phyloP scores from a whole-genome alignment of 495 filamentous ascomycete genomes.

The Penicillium steckii region DNA sequence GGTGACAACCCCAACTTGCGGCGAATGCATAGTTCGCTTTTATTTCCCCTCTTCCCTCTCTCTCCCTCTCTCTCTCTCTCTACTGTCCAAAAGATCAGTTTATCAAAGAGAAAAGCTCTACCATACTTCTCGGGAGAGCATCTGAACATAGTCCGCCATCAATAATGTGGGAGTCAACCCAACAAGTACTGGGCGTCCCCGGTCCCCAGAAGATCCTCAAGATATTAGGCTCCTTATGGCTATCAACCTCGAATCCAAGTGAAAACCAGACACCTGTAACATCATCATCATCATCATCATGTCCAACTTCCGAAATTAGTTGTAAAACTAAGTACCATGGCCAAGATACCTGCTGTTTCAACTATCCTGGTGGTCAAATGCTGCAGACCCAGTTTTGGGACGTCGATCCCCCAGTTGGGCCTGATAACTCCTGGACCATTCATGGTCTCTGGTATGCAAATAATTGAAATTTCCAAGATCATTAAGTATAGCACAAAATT shows the following conservation, averaged over 20 bases:
- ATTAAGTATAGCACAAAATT: background rate
- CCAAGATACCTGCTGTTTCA: slow-evolving; percentile 76
- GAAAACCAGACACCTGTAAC: slow-evolving; percentile 9
- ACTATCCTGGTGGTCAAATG: slow-evolving; percentile 74
- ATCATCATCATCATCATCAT: too few species aligned
- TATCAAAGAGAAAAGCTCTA: background rate
- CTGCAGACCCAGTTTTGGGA: slow-evolving; percentile 92
- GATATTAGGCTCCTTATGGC: slow-evolving; percentile 34
- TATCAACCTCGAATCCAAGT: slow-evolving; percentile 20
- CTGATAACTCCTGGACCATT: slow-evolving; percentile 77
- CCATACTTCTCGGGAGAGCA: background rate
- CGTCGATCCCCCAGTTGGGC: slow-evolving; percentile 63
- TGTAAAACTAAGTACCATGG: slow-evolving; percentile 56
- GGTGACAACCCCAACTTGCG: slow-evolving; percentile 2
- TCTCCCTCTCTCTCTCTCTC: background rate
- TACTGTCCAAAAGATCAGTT: background rate
- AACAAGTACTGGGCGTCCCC: slow-evolving; percentile 31
- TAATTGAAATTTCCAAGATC: background rate
- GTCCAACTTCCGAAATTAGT: slow-evolving; percentile 53
- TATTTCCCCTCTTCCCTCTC: background rate
- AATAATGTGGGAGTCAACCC: slow-evolving; percentile 21
- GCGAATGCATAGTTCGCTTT: background rate
- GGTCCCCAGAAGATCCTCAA: slow-evolving; percentile 45
- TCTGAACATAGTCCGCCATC: background rate
- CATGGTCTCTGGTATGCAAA: slow-evolving; percentile 72